phyloP scores from a whole-genome alignment of 805 yeast species.

The Pichia deserticola region DNA sequence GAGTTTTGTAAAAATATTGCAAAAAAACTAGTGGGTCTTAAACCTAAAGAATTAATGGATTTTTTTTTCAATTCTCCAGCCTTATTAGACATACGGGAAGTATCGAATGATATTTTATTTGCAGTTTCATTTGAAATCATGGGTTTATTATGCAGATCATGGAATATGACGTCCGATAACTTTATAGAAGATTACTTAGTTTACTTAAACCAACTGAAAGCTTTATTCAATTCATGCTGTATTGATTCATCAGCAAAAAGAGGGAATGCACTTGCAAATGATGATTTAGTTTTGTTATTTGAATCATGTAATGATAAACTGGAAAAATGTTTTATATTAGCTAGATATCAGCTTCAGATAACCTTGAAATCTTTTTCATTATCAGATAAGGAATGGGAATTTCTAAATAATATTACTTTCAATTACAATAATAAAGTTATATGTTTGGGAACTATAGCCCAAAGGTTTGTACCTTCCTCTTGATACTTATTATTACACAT shows the following conservation, averaged over 20 bases:
- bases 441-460: not conserved
- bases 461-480: not conserved
- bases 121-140: constrained; percentile 4
- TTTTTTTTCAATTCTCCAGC: not conserved
- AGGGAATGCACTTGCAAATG: too few species aligned
- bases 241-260: not conserved
- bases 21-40: not conserved
- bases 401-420: not conserved
- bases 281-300: not conserved
- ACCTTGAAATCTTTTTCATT: not conserved
- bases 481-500: too few species aligned
- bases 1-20: not conserved
- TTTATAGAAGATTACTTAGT: not conserved
- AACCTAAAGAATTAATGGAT: not conserved
- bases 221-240: not conserved
- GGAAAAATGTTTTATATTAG: constrained; percentile 3
- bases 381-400: not conserved
- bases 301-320: not conserved
- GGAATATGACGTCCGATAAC: not conserved
- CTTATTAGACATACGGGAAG: not conserved
- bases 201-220: not conserved
- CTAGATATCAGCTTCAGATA: not conserved
- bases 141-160: not conserved
- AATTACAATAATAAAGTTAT: not conserved
- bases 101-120: not conserved